Evolutionary conservation across 2,329 filamentous ascomycete species (phyloP).

Genomic region (Fusarium neocosmosporiellum): DNA sequence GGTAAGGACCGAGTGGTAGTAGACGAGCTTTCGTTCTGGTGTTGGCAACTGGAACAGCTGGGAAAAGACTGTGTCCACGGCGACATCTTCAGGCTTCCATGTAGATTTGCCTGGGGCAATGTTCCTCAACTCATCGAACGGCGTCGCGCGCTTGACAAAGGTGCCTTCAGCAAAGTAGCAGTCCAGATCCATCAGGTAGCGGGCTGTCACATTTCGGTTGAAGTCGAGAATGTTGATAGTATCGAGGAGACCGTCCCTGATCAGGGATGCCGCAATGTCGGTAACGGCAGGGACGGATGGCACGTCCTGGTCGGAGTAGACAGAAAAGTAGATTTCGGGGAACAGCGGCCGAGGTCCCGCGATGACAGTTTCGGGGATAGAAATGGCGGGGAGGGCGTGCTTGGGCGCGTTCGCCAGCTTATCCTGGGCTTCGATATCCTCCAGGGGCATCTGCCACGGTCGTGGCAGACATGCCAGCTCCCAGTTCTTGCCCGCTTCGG

Average conservation of each 20-base stretch:
- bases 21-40: slow-evolving; percentile 93
- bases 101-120: slow-evolving; percentile 74
- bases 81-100: slow-evolving; percentile 98
- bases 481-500: slow-evolving; percentile 81
- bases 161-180: slow-evolving; percentile 92
- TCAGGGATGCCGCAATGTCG: slow-evolving; percentile 81
- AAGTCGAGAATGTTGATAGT: slow-evolving; percentile 95
- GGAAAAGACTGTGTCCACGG: slow-evolving; percentile 97
- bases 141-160: slow-evolving; percentile 92
- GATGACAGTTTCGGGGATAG: slow-evolving; percentile 79
- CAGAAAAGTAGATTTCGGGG: slow-evolving; percentile 93
- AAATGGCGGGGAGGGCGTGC: slow-evolving; percentile 81
- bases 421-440: slow-evolving; percentile 69
- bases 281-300: slow-evolving; percentile 85
- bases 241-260: slow-evolving; percentile 88
- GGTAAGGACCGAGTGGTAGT: slow-evolving; percentile 94
- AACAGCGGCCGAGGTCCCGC: slow-evolving; percentile 83
- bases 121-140: slow-evolving; percentile 87
- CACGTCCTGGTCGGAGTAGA: slow-evolving; percentile 87
- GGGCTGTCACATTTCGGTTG: slow-evolving; percentile 88
- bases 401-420: slow-evolving; percentile 72
- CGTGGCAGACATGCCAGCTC: slow-evolving; percentile 75
- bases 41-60: slow-evolving; percentile 89
- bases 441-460: slow-evolving; percentile 72
- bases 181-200: slow-evolving; percentile 92